phyloP scores from a whole-genome alignment of 257 asterid species.

The Solanum lycopersicoides region DNA sequence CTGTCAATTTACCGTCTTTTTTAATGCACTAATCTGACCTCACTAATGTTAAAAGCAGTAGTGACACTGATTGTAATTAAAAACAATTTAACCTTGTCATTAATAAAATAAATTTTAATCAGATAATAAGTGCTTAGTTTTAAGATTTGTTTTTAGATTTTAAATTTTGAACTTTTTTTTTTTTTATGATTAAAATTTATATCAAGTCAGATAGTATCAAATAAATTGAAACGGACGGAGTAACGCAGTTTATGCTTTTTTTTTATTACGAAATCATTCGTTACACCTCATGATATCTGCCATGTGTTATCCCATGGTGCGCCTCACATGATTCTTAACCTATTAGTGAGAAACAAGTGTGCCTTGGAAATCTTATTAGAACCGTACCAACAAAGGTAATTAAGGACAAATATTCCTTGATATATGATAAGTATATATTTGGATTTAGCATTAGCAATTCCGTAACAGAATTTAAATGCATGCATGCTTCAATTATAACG shows the following conservation, averaged over 20 bases:
- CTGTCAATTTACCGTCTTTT: slow-evolving; percentile 18
- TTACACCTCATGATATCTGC: slow-evolving; percentile 13
- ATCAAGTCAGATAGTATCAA: background rate
- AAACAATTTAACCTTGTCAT: background rate
- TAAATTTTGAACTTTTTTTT: background rate
- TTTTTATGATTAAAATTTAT: no score
- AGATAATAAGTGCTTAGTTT: no score
- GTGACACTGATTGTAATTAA: background rate
- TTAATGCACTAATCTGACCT: slow-evolving; percentile 11
- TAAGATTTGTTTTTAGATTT: background rate
- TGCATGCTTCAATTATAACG: background rate
- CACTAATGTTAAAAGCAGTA: background rate
- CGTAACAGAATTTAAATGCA: background rate
- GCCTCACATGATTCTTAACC: slow-evolving; percentile 14
- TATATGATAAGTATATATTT: background rate
- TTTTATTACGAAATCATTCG: slow-evolving; percentile 8
- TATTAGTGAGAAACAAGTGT: slow-evolving; percentile 17
- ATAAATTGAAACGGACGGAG: background rate
- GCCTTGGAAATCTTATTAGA: slow-evolving; percentile 1
- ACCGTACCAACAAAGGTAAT: slow-evolving; percentile 7
- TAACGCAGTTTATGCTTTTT: background rate
- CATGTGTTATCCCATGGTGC: slow-evolving; percentile 28
- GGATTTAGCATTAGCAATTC: background rate
- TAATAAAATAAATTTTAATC: background rate
- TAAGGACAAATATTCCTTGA: slow-evolving; percentile 4